A percentile compares a stretch with the other conserved stretches of the same genome.
phyloP scores from a whole-genome alignment of 495 filamentous ascomycete species.

The Oleoguttula mirabilis region DNA sequence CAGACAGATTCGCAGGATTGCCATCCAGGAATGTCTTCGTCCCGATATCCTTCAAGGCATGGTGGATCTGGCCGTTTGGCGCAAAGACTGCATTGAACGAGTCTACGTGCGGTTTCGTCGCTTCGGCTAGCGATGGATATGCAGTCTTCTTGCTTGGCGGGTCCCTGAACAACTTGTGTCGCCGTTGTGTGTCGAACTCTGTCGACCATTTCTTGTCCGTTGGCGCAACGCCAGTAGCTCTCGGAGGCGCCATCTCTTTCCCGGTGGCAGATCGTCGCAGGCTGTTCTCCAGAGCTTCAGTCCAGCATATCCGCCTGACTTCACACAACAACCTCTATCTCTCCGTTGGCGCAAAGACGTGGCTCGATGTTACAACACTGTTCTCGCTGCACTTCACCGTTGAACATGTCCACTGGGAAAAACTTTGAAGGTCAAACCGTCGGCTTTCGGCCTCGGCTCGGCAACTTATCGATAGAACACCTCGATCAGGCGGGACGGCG shows the following conservation, averaged over 20 bases:
- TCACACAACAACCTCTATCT: too few relatives aligned
- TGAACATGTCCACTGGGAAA: too few relatives aligned
- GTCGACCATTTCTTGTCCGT: constrained; percentile 63
- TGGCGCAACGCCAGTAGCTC: constrained; percentile 9
- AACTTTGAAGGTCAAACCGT: too few relatives aligned
- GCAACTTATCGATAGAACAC: too few relatives aligned
- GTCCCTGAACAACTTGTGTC: constrained; percentile 76
- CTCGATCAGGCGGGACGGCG: too few relatives aligned
- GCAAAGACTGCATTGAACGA: constrained; percentile 93
- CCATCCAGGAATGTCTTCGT: constrained; percentile 79
- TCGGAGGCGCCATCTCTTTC: constrained; percentile 46
- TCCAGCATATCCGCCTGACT: too few relatives aligned
- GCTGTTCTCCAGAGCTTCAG: too few relatives aligned
- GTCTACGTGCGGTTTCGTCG: constrained; percentile 79
- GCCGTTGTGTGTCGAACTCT: constrained; percentile 65
- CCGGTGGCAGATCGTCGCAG: too few relatives aligned
- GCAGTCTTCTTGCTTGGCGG: constrained; percentile 78
- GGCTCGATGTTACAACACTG: too few relatives aligned
- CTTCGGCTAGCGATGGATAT: constrained; percentile 71
- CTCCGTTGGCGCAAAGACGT: too few relatives aligned
- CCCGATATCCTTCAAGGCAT: constrained; percentile 76
- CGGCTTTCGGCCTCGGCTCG: too few relatives aligned
- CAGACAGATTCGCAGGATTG: constrained; percentile 34
- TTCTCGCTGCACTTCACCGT: too few relatives aligned
- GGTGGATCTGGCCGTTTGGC: constrained; percentile 54